A percentile compares a stretch with the other conserved stretches of the same genome.
Evolutionary conservation across 2,329 filamentous ascomycete genomes (phyloP).

Genomic region (Exutisphaerella laricina): DNA sequence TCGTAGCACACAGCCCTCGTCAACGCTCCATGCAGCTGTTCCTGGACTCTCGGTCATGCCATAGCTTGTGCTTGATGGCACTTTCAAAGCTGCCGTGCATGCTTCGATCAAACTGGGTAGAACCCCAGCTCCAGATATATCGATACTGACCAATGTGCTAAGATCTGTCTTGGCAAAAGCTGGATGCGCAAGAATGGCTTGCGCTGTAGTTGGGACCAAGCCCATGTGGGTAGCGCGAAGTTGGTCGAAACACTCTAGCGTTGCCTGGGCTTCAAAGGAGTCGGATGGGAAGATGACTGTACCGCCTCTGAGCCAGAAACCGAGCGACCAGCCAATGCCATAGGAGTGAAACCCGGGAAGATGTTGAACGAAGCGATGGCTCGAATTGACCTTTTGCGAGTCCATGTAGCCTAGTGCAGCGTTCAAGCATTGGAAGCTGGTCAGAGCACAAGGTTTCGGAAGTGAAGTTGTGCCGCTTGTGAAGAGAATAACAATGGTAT

Average conservation of each 20-base stretch:
- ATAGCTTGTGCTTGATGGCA: conserved; percentile 33
- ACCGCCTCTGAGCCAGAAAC: conserved; percentile 27
- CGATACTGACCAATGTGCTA: conserved; percentile 30
- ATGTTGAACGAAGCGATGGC: conserved; percentile 29
- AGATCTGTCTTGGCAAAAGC: conserved; percentile 27
- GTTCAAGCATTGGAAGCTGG: conserved; percentile 35
- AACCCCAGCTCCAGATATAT: conserved; percentile 36
- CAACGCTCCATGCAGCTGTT: conserved; percentile 37
- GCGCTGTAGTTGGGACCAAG: conserved; percentile 33
- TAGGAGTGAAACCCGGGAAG: conserved; percentile 32
- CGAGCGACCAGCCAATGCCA: conserved; percentile 29
- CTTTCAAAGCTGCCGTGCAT: conserved; percentile 27
- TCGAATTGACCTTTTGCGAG: conserved; percentile 26
- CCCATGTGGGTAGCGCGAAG: conserved; percentile 32
- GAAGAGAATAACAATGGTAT: conserved; percentile 42
- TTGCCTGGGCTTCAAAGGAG: conserved; percentile 30
- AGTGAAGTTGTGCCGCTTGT: conserved; percentile 48
- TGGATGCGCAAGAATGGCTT: conserved; percentile 31
- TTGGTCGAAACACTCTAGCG: conserved; percentile 31
- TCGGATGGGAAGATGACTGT: conserved; percentile 29
- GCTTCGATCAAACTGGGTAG: conserved; percentile 28
- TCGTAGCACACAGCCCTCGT: conserved; percentile 29
- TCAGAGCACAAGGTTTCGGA: conserved; percentile 45
- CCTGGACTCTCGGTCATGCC: conserved; percentile 46
- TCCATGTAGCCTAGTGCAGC: conserved; percentile 31